Conservation (phyloP, 169 alveolate species). For the Besnoitia besnoiti region DNA sequence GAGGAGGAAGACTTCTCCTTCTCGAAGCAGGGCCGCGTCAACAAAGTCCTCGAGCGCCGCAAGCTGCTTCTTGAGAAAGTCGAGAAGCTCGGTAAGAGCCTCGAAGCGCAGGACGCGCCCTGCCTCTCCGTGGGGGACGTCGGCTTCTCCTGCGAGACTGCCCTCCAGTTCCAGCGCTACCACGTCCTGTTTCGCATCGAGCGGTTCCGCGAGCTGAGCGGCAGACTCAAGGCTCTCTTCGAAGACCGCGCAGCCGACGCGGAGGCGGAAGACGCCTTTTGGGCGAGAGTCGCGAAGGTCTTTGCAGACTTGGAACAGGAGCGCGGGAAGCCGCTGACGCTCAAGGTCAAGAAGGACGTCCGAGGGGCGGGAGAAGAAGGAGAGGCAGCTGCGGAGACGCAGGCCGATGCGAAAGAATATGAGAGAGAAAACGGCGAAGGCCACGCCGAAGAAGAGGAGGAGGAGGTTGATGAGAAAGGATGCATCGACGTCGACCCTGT, state of each 20-base stretch:
- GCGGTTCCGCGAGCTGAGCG: not conserved
- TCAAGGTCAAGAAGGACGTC: slow-evolving; percentile 65
- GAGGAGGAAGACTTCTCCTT: slow-evolving; percentile 74
- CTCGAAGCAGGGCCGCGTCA: slow-evolving; percentile 89
- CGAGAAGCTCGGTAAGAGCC: slow-evolving; percentile 30
- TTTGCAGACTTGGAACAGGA: not conserved
- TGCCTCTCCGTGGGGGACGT: slow-evolving; percentile 62
- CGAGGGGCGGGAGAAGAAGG: slow-evolving; percentile 13
- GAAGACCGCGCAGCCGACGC: not conserved
- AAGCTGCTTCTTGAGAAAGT: slow-evolving; percentile 59
- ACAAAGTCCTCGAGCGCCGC: slow-evolving; percentile 79
- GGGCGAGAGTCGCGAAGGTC: not conserved
- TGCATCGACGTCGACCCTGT: not conserved
- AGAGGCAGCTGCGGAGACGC: not conserved
- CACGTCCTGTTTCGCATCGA: slow-evolving; percentile 60
- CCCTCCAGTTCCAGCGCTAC: slow-evolving; percentile 55
- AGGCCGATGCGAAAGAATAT: not conserved
- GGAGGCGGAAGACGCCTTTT: not conserved
- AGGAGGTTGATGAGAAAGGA: not conserved
- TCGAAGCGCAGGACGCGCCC: slow-evolving; percentile 34
- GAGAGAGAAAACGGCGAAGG: not conserved
- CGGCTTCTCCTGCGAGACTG: slow-evolving; percentile 69
- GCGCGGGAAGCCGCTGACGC: slow-evolving; percentile 38
- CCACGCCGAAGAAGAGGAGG: not conserved
- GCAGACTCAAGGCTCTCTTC: slow-evolving; percentile 31